These are phyloP conservation scores for Lithospermum erythrorhizon DNA, from an alignment of 257 asterid species.

Conservation along the genomic window DNA sequence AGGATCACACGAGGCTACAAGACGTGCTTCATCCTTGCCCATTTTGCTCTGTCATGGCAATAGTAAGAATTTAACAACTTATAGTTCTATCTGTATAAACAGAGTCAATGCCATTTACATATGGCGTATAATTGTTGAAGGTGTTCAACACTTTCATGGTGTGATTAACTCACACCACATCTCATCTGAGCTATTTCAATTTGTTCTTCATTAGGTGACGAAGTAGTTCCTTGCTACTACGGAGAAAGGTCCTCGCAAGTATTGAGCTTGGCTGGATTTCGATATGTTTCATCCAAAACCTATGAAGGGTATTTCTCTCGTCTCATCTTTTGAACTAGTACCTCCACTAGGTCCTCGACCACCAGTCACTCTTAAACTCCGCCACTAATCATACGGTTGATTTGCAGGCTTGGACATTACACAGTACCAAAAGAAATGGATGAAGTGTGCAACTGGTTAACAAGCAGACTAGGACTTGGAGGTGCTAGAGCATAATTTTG, in stretches of 20 bases:
- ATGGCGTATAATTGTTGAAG: background rate
- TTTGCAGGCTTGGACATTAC: conserved; percentile 9
- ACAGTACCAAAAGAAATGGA: conserved; percentile 8
- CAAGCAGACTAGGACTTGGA: conserved; percentile 1
- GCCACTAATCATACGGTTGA: background rate
- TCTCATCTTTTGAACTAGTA: background rate
- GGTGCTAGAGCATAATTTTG: conserved; percentile 2
- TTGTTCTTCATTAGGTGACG: conserved; percentile 41
- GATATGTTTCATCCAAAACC: conserved; percentile 47
- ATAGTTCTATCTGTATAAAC: background rate
- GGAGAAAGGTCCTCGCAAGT: conserved; percentile 70
- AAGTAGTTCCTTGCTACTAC: conserved; percentile 60
- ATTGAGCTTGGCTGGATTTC: conserved; percentile 73
- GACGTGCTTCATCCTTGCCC: conserved; percentile 91
- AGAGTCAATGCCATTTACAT: background rate
- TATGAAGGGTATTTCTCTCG: conserved; percentile 50
- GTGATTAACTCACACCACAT: background rate
- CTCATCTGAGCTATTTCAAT: conserved; percentile 12
- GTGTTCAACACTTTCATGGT: background rate
- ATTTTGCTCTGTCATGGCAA: conserved; percentile 83
- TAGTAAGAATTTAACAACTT: conserved; percentile 35
- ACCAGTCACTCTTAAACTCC: no score
- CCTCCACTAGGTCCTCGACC: background rate
- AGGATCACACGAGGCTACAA: conserved; percentile 69
- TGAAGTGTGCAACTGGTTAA: conserved; percentile 8